Percentiles rank a stretch among this genome's conserved stretches.
Evolutionary conservation across 2,329 filamentous ascomycete species (phyloP).

Genomic region (Phyllosticta ampelicida): DNA sequence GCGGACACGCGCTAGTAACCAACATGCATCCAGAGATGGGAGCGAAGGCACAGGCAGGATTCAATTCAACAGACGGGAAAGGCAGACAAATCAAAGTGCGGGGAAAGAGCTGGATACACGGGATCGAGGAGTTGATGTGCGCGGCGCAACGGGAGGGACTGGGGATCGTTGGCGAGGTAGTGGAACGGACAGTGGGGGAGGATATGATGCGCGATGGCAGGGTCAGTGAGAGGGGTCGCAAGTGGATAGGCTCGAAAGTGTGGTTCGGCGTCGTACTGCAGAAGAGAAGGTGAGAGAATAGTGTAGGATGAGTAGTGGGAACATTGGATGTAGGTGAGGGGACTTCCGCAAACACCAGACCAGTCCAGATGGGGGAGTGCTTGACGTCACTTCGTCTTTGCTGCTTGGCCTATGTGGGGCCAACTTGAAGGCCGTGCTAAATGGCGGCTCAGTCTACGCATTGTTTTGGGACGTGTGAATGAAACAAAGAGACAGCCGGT

Average conservation of each 20-base stretch:
- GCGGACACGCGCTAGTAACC: slow-evolving; percentile 47
- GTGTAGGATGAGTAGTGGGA: not conserved
- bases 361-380: not conserved
- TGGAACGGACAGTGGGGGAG: slow-evolving; percentile 21
- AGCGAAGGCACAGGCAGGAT: slow-evolving; percentile 48
- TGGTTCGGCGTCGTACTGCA: slow-evolving; percentile 30
- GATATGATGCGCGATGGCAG: slow-evolving; percentile 18
- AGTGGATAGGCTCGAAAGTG: slow-evolving; percentile 31
- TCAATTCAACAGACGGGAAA: slow-evolving; percentile 39
- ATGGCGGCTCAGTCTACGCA: not conserved
- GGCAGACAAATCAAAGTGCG: slow-evolving; percentile 39
- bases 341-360: not conserved
- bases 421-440: not conserved
- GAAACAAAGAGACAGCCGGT: not conserved
- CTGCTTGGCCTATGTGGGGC: not conserved
- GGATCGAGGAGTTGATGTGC: slow-evolving; percentile 39
- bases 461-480: not conserved
- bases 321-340: not conserved
- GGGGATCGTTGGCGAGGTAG: slow-evolving; percentile 15
- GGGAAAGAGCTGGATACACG: slow-evolving; percentile 49
- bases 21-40: slow-evolving; percentile 62
- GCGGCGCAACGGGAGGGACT: slow-evolving; percentile 33
- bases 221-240: slow-evolving; percentile 25
- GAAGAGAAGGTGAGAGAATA: slow-evolving; percentile 11
- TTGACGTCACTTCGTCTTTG: not conserved